These are phyloP conservation scores for Albifimbria verrucaria DNA, from an alignment of 2,329 filamentous ascomycete species.

Conservation along the genomic window DNA sequence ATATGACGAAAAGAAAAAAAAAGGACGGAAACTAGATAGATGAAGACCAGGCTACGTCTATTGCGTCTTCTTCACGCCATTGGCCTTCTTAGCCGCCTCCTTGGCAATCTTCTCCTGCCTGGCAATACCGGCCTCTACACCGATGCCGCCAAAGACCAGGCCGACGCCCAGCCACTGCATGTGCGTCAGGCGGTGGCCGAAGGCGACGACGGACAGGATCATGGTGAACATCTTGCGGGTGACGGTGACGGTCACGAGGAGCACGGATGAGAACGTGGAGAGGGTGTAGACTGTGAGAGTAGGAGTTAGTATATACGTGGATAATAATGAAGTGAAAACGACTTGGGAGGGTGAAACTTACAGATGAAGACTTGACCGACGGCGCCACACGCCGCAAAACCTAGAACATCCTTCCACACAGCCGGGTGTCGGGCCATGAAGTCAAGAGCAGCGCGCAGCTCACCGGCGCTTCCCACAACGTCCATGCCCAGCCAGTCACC, in stretches of 20 bases:
- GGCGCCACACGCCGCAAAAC: constrained; percentile 86
- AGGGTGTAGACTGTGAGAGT: constrained; percentile 71
- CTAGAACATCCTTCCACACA: constrained; percentile 83
- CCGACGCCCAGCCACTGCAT: constrained; percentile 94
- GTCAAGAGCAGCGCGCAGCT: constrained; percentile 72
- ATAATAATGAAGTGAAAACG: neutral
- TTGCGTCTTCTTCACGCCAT: constrained; percentile 28
- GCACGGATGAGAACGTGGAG: constrained; percentile 83
- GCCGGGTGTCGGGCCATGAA: constrained; percentile 79
- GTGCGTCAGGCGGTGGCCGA: constrained; percentile 79
- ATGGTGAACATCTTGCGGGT: constrained; percentile 99
- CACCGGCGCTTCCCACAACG: constrained; percentile 63
- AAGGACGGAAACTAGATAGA: too few species aligned
- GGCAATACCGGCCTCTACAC: constrained; percentile 80
- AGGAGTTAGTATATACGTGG: constrained; percentile 14
- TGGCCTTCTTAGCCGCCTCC: constrained; percentile 55
- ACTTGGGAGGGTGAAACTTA: constrained; percentile 32
- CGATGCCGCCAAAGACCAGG: constrained; percentile 92
- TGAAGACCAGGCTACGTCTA: constrained; percentile 4
- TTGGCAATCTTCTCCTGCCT: constrained; percentile 81
- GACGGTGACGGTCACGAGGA: constrained; percentile 94
- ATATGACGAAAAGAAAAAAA: too few species aligned
- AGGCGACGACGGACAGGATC: constrained; percentile 92
- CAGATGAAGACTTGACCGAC: constrained; percentile 96
- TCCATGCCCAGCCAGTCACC: constrained; percentile 67